Conservation (phyloP, 805 yeast genomes). For the Tetrapisispora nanseiensis region DNA sequence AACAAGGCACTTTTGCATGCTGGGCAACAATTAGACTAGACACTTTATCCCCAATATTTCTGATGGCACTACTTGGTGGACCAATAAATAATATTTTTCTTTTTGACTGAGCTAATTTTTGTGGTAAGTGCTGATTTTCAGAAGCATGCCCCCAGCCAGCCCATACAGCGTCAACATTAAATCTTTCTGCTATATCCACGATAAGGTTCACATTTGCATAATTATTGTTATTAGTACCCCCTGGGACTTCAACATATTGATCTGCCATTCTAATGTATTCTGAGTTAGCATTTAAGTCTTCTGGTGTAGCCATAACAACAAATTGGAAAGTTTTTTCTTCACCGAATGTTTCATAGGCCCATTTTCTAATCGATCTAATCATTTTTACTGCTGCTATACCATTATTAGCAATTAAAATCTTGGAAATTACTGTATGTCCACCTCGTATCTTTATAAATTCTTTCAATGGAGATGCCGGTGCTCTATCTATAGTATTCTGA, state of each 20-base stretch:
- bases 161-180: constrained; percentile 97
- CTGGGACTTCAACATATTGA: constrained; percentile 96
- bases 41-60: constrained; percentile 96
- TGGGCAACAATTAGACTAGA: constrained; percentile 98
- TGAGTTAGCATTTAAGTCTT: constrained; percentile 91
- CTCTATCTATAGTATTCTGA: constrained; percentile 61
- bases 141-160: constrained; percentile 99
- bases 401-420: constrained; percentile 88
- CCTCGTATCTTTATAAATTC: constrained; percentile 78
- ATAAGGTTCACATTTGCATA: constrained; percentile 96
- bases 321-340: constrained; percentile 88
- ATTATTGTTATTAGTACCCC: constrained; percentile 97
- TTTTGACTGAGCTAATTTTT: constrained; percentile 81
- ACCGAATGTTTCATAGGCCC: constrained; percentile 98
- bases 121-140: constrained; percentile 94
- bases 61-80: constrained; percentile 98
- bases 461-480: constrained; percentile 65
- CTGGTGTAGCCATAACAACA: constrained; percentile 99
- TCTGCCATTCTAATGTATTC: constrained; percentile 99
- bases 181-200: constrained; percentile 94
- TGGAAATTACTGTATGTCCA: constrained; percentile 91
- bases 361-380: constrained; percentile 91
- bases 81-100: constrained; percentile 90
- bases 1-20: constrained; percentile 96
- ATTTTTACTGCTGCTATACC: constrained; percentile 99